phyloP scores from a whole-genome alignment of 192 early-diverging fungal species.

The Mortierella antarctica region DNA sequence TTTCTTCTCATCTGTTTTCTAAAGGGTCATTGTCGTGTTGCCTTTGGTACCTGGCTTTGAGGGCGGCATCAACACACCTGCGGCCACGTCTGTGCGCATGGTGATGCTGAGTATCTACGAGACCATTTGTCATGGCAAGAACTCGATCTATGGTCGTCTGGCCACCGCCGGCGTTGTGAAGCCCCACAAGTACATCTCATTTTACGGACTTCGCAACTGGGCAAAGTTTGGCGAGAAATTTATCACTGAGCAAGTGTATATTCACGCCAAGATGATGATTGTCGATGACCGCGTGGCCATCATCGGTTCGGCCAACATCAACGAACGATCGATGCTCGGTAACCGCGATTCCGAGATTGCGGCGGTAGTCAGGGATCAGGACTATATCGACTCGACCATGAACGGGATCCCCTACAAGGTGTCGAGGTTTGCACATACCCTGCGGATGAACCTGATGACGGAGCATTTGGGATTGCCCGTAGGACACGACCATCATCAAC shows the following conservation, averaged over 20 bases:
- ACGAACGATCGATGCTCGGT: conserved; percentile 87
- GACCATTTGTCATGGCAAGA: conserved; percentile 72
- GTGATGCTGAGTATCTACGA: conserved; percentile 65
- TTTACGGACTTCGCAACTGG: conserved; percentile 66
- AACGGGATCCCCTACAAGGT: conserved; percentile 75
- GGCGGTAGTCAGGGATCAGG: conserved; percentile 72
- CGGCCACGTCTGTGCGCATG: conserved; percentile 76
- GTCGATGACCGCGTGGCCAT: conserved; percentile 86
- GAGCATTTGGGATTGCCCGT: conserved; percentile 76
- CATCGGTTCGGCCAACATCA: conserved; percentile 90
- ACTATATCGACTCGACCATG: conserved; percentile 74
- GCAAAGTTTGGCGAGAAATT: conserved; percentile 57
- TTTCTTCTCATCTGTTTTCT: conserved; percentile 41
- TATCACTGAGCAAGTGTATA: conserved; percentile 88
- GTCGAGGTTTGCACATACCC: conserved; percentile 73
- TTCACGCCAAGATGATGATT: conserved; percentile 91
- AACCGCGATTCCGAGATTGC: conserved; percentile 87
- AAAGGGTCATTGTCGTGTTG: conserved; percentile 78
- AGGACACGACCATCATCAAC: conserved; percentile 18
- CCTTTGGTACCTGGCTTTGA: conserved; percentile 86
- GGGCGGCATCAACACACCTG: conserved; percentile 74
- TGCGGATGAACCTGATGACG: conserved; percentile 78
- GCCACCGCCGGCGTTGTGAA: conserved; percentile 61
- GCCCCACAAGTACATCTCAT: conserved; percentile 68
- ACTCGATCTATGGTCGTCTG: conserved; percentile 68